Evolutionary conservation across 306 rosid species (phyloP), one percentile per base, ranked within the genome.

Genomic region (Corylus avellana): DNA sequence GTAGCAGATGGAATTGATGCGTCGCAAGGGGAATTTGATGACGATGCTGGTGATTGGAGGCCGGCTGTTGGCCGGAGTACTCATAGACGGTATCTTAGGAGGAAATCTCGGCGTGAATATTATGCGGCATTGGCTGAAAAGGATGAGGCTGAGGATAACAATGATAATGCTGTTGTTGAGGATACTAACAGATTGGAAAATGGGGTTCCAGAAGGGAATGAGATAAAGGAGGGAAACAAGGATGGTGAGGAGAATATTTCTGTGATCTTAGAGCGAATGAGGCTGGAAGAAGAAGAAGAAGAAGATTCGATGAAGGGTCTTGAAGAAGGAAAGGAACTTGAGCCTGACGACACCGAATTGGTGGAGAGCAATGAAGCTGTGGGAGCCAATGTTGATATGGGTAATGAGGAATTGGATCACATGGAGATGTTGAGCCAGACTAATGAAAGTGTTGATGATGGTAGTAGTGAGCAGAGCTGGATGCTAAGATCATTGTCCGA

Each of bases 51-150:
- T 61, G 92, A 93, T 75, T 96, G 97, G 99, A 84, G 83, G 87
- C 96, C 97, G 59, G 97, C 98, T 53, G 97, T 93, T 50, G 86
- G 98, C 82, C 86, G 94, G 58, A 96, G 97, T 82, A 91, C 99
- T 46, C 96, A 90, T 75, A 91, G 99, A 85, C 89, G 94, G 80
- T 91, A 44, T 81, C 78, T 90, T 22, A 86, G 97, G 85, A 90
- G 99, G 84, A 88, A 93, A 87, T 91, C 99, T 77, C 91, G 85
- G 62, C 94, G 93, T 0, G 91, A 89, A 66, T 48, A 84, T 61
- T 67, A 77, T 68, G 90, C 87, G 5, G 77, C 88, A 4, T 75
- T 87, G 20, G 78, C 90, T n/a, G 88, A 81, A 22, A 89, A 75
- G 75, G 90, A 85, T 57, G 64, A 58, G 35, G 75, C 79, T 64